A percentile compares a stretch with the other conserved stretches of the same genome.
phyloP scores from a whole-genome alignment of 805 yeast genomes.

The Sugiyamaella americana region DNA sequence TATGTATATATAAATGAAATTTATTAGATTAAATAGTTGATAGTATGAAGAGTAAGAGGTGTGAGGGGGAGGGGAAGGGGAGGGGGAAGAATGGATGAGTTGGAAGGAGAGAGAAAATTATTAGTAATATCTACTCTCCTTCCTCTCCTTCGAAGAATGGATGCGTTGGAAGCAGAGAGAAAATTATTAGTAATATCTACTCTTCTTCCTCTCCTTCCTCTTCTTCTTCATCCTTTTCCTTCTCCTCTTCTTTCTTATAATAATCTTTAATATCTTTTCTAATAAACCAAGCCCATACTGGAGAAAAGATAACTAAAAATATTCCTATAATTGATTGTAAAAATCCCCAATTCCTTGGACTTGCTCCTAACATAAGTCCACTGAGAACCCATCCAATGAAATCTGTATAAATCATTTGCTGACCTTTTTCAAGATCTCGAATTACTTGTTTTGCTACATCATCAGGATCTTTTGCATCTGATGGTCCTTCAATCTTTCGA shows the following conservation, averaged over 20 bases:
- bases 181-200: too few relatives aligned
- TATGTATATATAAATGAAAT: neutral
- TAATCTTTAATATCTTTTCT: conserved; percentile 46
- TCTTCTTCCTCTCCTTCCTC: too few relatives aligned
- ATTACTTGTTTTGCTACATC: conserved; percentile 60
- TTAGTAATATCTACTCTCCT: too few relatives aligned
- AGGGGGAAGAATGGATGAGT: too few relatives aligned
- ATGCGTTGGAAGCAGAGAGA: too few relatives aligned
- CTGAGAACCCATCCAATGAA: conserved; percentile 76
- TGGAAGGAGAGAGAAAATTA: too few relatives aligned
- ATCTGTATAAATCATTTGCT: conserved; percentile 75
- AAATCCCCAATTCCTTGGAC: conserved; percentile 57
- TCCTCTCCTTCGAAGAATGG: too few relatives aligned
- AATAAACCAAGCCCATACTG: conserved; percentile 50
- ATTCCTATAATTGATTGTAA: conserved; percentile 46
- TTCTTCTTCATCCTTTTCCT: conserved; percentile 20
- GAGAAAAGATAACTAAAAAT: conserved; percentile 48
- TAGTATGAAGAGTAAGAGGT: too few relatives aligned
- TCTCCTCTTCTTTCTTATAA: conserved; percentile 40
- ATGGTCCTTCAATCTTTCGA: conserved; percentile 75
- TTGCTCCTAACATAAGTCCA: conserved; percentile 57
- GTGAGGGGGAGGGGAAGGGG: too few relatives aligned
- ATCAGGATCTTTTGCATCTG: conserved; percentile 59
- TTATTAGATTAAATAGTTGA: neutral
- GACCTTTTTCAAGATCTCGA: conserved; percentile 52